Evolutionary conservation across 441 rosid genomes (phyloP).

Genomic region (Manihot esculenta): DNA sequence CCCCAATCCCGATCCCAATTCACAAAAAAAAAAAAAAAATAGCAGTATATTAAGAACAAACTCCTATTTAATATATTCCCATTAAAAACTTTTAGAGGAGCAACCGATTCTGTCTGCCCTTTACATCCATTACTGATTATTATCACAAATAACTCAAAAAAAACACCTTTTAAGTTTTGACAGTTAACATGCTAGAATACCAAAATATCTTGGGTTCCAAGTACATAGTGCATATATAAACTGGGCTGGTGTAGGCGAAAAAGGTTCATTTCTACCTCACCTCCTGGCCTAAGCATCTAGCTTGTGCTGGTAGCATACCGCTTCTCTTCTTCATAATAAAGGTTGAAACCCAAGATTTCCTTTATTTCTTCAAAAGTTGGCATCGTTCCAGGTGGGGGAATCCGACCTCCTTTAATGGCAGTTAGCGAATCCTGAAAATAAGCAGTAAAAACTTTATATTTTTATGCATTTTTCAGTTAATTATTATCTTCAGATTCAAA

Average conservation of each 20-base stretch:
- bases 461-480: no score
- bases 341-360: slow-evolving; percentile 71
- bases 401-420: slow-evolving; percentile 84
- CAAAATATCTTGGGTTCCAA: no score
- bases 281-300: slow-evolving; percentile 47
- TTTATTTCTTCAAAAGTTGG: slow-evolving; percentile 76
- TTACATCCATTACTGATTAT: no score
- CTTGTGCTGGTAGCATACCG: slow-evolving; percentile 46
- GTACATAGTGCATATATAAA: neutral
- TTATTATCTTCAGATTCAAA: neutral
- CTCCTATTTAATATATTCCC: no score
- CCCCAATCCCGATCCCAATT: no score
- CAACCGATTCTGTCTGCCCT: no score
- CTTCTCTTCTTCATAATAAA: slow-evolving; percentile 79
- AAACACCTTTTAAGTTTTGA: no score
- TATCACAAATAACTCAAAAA: no score
- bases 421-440: slow-evolving; percentile 62
- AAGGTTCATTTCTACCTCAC: slow-evolving; percentile 38
- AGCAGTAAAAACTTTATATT: neutral
- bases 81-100: no score
- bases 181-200: no score
- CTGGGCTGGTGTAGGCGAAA: neutral
- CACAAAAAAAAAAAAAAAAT: no score
- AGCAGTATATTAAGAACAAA: no score
- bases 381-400: slow-evolving; percentile 95